Conservation (phyloP, 2,329 filamentous ascomycete genomes). For the Fusarium drepaniforme region DNA sequence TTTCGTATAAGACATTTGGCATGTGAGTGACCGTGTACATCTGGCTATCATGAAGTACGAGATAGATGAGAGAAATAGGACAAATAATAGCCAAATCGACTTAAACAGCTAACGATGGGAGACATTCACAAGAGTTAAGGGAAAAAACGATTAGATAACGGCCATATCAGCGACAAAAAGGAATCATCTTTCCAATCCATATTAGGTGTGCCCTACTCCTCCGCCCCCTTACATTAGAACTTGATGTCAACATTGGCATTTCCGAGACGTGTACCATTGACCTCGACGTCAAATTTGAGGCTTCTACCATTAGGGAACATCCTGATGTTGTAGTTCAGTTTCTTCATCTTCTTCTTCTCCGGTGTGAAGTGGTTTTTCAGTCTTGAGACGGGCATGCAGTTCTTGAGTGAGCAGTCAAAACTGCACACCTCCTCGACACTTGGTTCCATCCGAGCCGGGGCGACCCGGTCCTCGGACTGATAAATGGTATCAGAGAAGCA, state of each 20-base stretch:
- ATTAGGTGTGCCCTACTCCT: neutral
- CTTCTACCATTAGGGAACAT: neutral
- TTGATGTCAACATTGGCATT: neutral
- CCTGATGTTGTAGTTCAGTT: neutral
- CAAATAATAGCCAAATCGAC: too few relatives aligned
- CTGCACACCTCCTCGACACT: neutral
- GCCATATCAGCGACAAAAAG: too few relatives aligned
- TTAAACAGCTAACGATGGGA: too few relatives aligned
- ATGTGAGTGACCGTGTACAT: neutral
- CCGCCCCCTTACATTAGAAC: neutral
- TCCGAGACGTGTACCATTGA: neutral
- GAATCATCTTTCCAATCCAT: too few relatives aligned
- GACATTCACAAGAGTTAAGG: too few relatives aligned
- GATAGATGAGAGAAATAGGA: too few relatives aligned
- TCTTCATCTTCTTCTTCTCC: neutral
- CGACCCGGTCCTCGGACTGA: neutral
- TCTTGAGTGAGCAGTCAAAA: neutral
- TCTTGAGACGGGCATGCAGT: neutral
- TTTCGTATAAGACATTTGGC: neutral
- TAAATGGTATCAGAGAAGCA: neutral
- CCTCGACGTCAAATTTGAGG: neutral
- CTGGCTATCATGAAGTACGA: too few relatives aligned
- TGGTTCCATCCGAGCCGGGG: neutral
- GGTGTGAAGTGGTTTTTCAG: neutral
- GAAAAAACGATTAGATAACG: too few relatives aligned